These are phyloP conservation scores for Lyophyllum semitale DNA, from an alignment of 768 basidiomycete genomes.

Conservation along the genomic window DNA sequence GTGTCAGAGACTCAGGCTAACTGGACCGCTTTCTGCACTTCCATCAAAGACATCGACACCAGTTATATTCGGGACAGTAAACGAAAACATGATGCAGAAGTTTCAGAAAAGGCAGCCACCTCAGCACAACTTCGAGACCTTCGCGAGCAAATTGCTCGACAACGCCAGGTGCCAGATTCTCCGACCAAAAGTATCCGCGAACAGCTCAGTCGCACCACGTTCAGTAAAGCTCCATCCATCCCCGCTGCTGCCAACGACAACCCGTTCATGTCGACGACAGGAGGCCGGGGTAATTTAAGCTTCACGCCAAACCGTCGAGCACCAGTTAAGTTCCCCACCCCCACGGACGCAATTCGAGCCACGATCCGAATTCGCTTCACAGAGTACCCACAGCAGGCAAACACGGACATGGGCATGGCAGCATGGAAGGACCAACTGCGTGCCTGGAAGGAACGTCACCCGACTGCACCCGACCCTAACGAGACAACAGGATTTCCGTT, in stretches of 20 bases:
- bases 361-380: neutral
- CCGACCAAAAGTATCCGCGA: neutral
- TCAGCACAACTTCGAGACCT: too few species aligned
- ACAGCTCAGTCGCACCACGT: neutral
- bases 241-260: neutral
- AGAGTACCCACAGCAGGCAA: neutral
- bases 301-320: neutral
- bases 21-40: neutral
- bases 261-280: neutral
- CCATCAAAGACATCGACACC: neutral
- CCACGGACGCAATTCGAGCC: neutral
- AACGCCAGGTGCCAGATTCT: neutral
- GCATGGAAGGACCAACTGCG: neutral
- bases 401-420: neutral
- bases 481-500: neutral
- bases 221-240: neutral
- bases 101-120: neutral
- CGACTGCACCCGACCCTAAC: neutral
- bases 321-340: too few species aligned
- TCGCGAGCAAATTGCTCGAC: too few species aligned
- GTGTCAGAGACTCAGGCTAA: neutral
- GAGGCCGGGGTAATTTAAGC: neutral
- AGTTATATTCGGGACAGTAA: neutral
- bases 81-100: neutral
- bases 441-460: neutral